Conservation (phyloP, 148 eudicot species). For the Chenopodium formosanum region DNA sequence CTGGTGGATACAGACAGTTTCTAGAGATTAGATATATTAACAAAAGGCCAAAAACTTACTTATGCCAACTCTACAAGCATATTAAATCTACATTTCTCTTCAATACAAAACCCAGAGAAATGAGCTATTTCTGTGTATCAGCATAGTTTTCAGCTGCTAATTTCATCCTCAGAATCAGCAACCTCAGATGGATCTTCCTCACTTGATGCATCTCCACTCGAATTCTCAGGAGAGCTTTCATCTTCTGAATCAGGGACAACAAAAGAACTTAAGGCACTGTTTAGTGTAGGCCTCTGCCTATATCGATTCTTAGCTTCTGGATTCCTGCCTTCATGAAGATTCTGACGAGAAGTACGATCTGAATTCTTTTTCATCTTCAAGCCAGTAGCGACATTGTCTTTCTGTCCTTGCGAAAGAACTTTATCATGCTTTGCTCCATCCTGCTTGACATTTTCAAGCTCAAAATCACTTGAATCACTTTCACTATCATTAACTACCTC, state of each 20-base stretch:
- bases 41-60: constrained; percentile 16
- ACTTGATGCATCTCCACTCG: constrained; percentile 10
- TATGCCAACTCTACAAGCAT: constrained; percentile 29
- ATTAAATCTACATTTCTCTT: constrained; percentile 22
- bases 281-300: constrained; percentile 64
- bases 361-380: constrained; percentile 37
- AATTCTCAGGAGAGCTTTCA: constrained; percentile 38
- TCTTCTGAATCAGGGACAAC: constrained; percentile 59
- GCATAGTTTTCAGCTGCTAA: constrained; percentile 24
- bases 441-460: constrained; percentile 23
- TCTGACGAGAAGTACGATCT: constrained; percentile 31
- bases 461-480: constrained; percentile 25
- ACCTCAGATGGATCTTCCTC: constrained; percentile 22
- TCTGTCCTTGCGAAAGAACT: constrained; percentile 17
- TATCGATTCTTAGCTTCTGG: constrained; percentile 51
- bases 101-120: constrained; percentile 29
- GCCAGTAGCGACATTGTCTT: neutral
- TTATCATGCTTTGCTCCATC: constrained; percentile 22
- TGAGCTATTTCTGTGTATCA: constrained; percentile 1
- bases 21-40: constrained; percentile 10
- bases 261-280: constrained; percentile 43
- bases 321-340: constrained; percentile 31
- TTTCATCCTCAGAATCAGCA: constrained; percentile 41
- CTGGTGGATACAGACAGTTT: constrained; percentile 8
- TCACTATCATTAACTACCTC: constrained; percentile 21